Evolutionary conservation across 108 stramenopile species (phyloP), one percentile per base, ranked within the genome.

Genomic region (Nannochloropsis salina): DNA sequence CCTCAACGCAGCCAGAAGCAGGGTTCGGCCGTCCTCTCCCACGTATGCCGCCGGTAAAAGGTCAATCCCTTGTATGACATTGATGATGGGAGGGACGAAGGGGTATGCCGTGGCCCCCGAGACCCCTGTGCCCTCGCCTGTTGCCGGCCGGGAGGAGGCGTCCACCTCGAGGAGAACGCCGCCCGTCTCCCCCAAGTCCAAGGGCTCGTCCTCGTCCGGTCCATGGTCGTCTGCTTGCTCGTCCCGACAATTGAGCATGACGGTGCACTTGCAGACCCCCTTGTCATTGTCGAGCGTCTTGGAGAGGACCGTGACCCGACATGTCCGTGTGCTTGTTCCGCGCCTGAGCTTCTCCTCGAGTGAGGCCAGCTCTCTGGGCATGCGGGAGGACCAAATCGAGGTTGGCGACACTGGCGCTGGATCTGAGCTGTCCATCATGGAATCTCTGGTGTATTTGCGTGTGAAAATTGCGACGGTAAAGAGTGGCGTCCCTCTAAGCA

Each of bases 81-180:
- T 74, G 20, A 74, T 15, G 61, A n/a, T 74, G 15, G 61, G 61
- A n/a, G 61, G 61, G 61, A 74, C 61, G n/a, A 74, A 74, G 61
- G 61, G 61, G 3, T 74, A 74, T 1, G 61, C 61, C 31, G 31
- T 31, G 31, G 31, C 31, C 31, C 31, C 31, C 31, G 31, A 31
- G 61, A 74, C 61, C n/a, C 61, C 61, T 74, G 61, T 74, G 3
- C 61, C 61, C 31, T 31, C 31, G 31, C 31, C 31, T 31, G 31
- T 31, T n/a, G 61, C 61, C n/a, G 61, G 20, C n/a, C 61, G 15
- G 61, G 61, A 74, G n/a, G 61, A 74, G 2, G 61, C 61, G 61
- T 74, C 61, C 15, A 74, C n/a, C 61, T 74, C 61, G n/a, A 74
- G 61, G 15, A 74, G 20, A 1, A 74, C 61, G 61, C 61, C 61